Base-by-base conservation (phyloP, 2,329 filamentous ascomycete genomes). In the Trichoderma koningii region DNA sequence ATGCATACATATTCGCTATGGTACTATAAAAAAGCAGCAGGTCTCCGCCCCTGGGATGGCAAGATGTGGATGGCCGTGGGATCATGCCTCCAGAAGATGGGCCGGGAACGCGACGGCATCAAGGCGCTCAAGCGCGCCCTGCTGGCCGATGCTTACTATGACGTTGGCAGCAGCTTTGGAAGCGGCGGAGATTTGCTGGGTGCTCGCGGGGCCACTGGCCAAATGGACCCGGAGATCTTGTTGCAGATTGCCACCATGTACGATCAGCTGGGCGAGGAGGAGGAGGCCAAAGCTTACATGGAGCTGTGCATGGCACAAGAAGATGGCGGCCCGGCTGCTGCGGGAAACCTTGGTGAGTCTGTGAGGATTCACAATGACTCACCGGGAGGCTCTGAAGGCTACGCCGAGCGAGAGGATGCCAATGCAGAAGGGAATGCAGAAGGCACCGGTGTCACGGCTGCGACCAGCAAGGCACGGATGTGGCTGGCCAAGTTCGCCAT, bases 21-120 rank as follows among this genome's bases (percentile, higher is more conserved):
- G 85, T 99, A 99, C 78, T 97, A 97, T 80, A 96, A 98, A 74
- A 92, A 95, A 64, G 95, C 95, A 0, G 94, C 94, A 0, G 92
- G 93, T 0, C 82, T 99, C 1, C 87, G 93, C n/a, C 93, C 94
- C 0, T 97, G 94, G 83, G 95, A 99, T 71, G 92, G 93, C 0
- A 98, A 98, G 77, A 96, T 99, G 91, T 99, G 95, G 95, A 90
- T 95, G 81, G 95, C 95, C 0, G 93, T 99, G 5, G 95, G 92
- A 10, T 91, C 91, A 41, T 97, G 94, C 74, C 88, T 96, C 68
- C 90, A 94, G 67, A 94, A 93, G 74, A 96, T 97, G 84, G 89
- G 89, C 60, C 88, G 93, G 63, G 83, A 92, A 57, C 85, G 88
- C n/a, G 93, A 97, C 71, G 94, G 92, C 34, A 97, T 99, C 76